These are phyloP conservation scores for Rhodomyrtus psidioides DNA, from an alignment of 441 rosid species.

Conservation along the genomic window DNA sequence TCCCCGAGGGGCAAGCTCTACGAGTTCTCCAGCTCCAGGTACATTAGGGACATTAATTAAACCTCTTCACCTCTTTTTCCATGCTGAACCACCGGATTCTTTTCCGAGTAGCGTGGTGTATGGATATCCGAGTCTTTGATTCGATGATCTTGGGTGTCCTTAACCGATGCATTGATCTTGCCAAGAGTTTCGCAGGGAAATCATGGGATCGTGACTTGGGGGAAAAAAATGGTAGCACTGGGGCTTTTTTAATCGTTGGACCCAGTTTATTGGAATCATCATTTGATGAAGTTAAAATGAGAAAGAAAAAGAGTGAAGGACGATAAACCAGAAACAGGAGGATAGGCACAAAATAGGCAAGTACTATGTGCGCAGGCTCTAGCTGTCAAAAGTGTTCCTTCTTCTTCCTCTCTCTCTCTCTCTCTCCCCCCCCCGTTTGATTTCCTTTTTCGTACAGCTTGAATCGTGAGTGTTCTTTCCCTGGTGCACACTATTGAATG, in stretches of 20 bases:
- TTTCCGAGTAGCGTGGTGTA: no score
- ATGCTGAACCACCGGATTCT: no score
- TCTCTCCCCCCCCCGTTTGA: background rate
- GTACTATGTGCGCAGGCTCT: background rate
- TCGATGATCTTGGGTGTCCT: background rate
- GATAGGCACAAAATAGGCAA: background rate
- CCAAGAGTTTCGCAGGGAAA: background rate
- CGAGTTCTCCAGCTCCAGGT: background rate
- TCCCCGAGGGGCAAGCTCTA: constrained; percentile 1
- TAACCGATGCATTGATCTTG: background rate
- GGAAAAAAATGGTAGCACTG: background rate
- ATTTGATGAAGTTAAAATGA: background rate
- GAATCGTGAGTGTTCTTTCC: background rate
- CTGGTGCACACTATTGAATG: background rate
- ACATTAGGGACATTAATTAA: background rate
- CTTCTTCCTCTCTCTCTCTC: background rate
- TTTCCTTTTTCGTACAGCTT: background rate
- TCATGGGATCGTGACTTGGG: background rate
- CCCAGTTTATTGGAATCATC: background rate
- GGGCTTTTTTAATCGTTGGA: background rate
- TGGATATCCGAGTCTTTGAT: background rate
- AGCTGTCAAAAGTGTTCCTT: background rate
- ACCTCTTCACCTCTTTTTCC: background rate
- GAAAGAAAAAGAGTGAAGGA: background rate
- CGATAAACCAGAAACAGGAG: background rate